phyloP scores from a whole-genome alignment of 352 stramenopile species.

The Pythium phragmitis region DNA sequence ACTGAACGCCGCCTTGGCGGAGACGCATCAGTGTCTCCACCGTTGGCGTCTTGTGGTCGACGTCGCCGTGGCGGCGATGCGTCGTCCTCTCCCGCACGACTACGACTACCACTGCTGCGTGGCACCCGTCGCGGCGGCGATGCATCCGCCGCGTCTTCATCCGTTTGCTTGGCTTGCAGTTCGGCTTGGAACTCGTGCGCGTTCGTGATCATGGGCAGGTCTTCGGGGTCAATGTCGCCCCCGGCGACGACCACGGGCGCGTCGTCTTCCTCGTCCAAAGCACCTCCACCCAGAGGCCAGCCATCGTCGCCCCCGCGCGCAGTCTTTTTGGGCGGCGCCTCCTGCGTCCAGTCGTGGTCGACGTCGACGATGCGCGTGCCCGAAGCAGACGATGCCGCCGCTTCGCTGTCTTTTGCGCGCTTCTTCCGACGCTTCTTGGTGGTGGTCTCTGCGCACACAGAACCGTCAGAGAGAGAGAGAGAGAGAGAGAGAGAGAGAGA shows the following conservation, averaged over 20 bases:
- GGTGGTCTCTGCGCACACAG: constrained; percentile 20
- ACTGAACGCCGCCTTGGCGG: constrained; percentile 11
- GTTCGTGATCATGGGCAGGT: constrained; percentile 73
- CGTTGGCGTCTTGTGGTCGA: neutral
- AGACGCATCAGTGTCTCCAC: constrained; percentile 15
- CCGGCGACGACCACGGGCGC: constrained; percentile 45
- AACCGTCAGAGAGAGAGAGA: constrained; percentile 6
- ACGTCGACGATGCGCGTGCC: constrained; percentile 49
- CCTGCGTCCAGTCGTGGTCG: constrained; percentile 55
- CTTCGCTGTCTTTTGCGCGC: constrained; percentile 44
- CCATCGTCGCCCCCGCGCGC: constrained; percentile 38
- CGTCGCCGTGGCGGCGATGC: constrained; percentile 16
- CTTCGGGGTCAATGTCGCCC: constrained; percentile 51
- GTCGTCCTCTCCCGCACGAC: constrained; percentile 6
- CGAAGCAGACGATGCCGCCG: constrained; percentile 5
- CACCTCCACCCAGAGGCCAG: constrained; percentile 49
- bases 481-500: constrained; percentile 7
- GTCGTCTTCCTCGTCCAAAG: constrained; percentile 39
- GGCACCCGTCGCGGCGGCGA: constrained; percentile 38
- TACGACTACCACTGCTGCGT: neutral
- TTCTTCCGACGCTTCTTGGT: constrained; percentile 69
- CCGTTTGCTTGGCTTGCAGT: constrained; percentile 31
- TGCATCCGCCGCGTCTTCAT: constrained; percentile 34
- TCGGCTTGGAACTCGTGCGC: constrained; percentile 63
- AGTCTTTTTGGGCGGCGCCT: constrained; percentile 26